Evolutionary conservation across 805 yeast genomes (phyloP), one percentile per base, ranked within the genome.

Genomic region (Wickerhamia fluorescens): DNA sequence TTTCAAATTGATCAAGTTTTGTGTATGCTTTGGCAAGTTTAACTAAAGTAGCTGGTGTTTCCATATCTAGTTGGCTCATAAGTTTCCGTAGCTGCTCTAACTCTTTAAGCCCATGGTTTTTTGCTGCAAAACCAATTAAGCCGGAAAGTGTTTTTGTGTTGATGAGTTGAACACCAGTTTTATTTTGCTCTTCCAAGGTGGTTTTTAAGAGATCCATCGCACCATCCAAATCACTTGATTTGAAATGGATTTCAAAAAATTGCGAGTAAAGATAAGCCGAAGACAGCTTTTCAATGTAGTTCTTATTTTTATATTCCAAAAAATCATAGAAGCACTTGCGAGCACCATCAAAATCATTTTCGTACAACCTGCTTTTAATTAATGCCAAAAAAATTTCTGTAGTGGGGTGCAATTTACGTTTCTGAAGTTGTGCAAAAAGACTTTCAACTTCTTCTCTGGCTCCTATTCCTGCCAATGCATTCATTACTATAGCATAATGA

Each of bases 401-500:
- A 3, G 61, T 56, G 1, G 85, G 84, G 4, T 36, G 42, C 44
- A 74, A 59, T 1, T 65, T 62, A 30, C 77, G 56, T 29, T 58
- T 50, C 4, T 55, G 25, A 17, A 75, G 42, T 42, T 72, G 68
- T n/a, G 54, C 35, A 51, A 63, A 78, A 33, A 82, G 54, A 33
- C 46, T 51, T 16, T 68, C 70, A 7, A 71, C 75, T 45, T 64
- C 68, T 22, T 49, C 63, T 23, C 44, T 51, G 39, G 71, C 74
- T 7, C 73, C 78, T 19, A 58, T 47, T 4, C 44, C 37, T 1
- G 83, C 76, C 35, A 82, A 53, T 0, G 81, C 74, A 30, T 60
- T 53, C 70, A 82, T 75, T 8, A 78, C 75, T 11, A 74, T 66
- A 3, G 70, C 61, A 45, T 80, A 81, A 40, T 80, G 84, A 16